A percentile compares a stretch with the other conserved stretches of the same genome.
Conservation (phyloP, 2,329 filamentous ascomycete genomes). For the Fusarium algeriense region DNA sequence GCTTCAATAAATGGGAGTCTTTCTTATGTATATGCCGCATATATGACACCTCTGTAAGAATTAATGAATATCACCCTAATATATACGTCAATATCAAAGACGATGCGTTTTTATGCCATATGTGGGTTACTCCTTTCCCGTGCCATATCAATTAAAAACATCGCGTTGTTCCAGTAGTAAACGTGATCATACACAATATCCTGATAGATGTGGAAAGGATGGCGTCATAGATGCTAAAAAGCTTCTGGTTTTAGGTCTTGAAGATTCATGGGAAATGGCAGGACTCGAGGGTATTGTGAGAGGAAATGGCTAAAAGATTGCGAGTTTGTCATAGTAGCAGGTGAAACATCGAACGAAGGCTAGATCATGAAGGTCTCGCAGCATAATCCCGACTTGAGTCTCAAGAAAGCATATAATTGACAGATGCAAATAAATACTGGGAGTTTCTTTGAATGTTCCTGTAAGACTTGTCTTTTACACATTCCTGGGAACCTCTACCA, state of each 20-base stretch:
- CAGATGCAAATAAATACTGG: neutral
- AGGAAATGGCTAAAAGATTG: neutral
- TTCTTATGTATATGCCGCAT: neutral
- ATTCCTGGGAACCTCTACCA: neutral
- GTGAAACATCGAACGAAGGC: neutral
- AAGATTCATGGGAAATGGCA: too few relatives aligned
- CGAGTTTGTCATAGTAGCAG: neutral
- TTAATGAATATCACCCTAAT: neutral
- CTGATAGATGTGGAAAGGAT: too few relatives aligned
- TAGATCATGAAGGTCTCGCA: neutral
- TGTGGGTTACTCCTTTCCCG: neutral
- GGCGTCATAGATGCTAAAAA: too few relatives aligned
- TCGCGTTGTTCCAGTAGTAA: too few relatives aligned
- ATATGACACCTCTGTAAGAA: neutral
- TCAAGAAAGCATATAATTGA: neutral
- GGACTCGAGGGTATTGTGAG: neutral
- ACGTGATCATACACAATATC: too few relatives aligned
- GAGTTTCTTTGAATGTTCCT: neutral
- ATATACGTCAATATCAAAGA: neutral
- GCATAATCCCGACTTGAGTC: neutral
- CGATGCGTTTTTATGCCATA: neutral
- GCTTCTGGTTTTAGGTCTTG: too few relatives aligned
- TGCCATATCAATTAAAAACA: neutral
- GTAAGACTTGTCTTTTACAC: neutral
- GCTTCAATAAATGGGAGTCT: neutral